phyloP scores from a whole-genome alignment of 1,284 basidiomycete genomes.

The Naganishia cerealis region DNA sequence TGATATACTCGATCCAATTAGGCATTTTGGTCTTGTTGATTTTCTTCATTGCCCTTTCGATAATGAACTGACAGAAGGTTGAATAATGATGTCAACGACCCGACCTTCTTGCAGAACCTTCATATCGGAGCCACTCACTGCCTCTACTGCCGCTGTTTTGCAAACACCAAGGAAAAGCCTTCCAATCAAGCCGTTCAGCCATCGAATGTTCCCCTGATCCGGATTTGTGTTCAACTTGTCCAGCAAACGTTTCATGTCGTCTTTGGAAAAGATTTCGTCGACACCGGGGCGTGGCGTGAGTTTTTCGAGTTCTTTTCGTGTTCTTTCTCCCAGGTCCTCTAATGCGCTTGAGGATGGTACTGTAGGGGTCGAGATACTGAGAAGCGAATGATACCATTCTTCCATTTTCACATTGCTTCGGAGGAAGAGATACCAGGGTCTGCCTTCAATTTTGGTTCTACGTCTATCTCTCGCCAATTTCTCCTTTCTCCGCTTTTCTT shows the following conservation, averaged over 20 bases:
- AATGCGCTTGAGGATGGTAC: conserved; percentile 6
- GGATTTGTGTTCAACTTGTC: conserved; percentile 83
- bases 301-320: conserved; percentile 11
- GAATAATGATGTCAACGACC: neutral
- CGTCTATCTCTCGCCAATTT: conserved; percentile 57
- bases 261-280: conserved; percentile 66
- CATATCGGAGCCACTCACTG: conserved; percentile 42
- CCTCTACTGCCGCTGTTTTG: conserved; percentile 74
- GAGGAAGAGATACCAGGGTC: conserved; percentile 86
- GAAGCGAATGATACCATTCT: conserved; percentile 84
- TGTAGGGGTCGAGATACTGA: conserved; percentile 27
- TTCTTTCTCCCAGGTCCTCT: conserved; percentile 13
- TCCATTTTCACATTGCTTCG: conserved; percentile 72
- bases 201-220: conserved; percentile 92
- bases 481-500: conserved; percentile 56
- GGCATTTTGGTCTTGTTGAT: conserved; percentile 86
- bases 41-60: conserved; percentile 87
- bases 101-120: neutral
- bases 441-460: conserved; percentile 49
- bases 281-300: conserved; percentile 57
- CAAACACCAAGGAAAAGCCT: conserved; percentile 90
- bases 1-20: conserved; percentile 77
- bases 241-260: conserved; percentile 82
- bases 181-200: conserved; percentile 91
- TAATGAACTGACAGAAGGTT: conserved; percentile 63